phyloP scores from a whole-genome alignment of 2,329 filamentous ascomycete genomes.

The Purpureocillium lavendulum region DNA sequence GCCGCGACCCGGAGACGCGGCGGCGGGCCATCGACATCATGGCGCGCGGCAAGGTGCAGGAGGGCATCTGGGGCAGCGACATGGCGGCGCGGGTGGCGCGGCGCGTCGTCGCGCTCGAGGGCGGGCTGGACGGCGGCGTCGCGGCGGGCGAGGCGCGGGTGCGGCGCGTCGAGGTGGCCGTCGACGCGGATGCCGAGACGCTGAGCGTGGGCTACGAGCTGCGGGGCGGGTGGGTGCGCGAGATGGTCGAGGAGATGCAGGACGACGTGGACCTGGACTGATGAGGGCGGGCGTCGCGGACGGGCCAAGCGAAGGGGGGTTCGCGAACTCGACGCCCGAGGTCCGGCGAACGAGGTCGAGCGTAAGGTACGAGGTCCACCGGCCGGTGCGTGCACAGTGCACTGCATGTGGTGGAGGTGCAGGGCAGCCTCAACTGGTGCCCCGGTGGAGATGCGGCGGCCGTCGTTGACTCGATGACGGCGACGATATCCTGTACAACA shows the following conservation, averaged over 20 bases:
- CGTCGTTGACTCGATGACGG: too few species aligned
- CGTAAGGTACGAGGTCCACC: too few species aligned
- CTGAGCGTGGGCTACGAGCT: constrained; percentile 4
- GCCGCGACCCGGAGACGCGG: constrained; percentile 3
- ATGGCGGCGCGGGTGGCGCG: constrained; percentile 4
- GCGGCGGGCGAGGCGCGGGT: constrained; percentile 1
- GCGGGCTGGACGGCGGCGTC: neutral
- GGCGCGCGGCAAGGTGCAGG: constrained; percentile 2
- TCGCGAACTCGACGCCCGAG: too few species aligned
- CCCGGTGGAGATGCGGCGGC: too few species aligned
- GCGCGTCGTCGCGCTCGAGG: constrained; percentile 2
- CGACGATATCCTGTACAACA: too few species aligned
- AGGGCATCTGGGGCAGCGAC: constrained; percentile 5
- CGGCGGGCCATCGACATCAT: constrained; percentile 3
- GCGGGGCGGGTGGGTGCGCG: constrained; percentile 3
- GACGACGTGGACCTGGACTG: constrained; percentile 1
- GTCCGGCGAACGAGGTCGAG: too few species aligned
- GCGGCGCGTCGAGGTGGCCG: constrained; percentile 1
- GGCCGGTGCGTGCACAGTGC: too few species aligned
- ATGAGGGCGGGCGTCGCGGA: neutral
- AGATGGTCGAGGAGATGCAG: neutral
- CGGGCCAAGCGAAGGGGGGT: too few species aligned
- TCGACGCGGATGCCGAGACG: constrained; percentile 1
- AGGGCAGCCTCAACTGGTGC: too few species aligned
- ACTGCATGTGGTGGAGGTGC: too few species aligned